Evolutionary conservation across 306 rosid genomes (phyloP), one percentile per base, ranked within the genome.

Genomic region (Senna siamea): DNA sequence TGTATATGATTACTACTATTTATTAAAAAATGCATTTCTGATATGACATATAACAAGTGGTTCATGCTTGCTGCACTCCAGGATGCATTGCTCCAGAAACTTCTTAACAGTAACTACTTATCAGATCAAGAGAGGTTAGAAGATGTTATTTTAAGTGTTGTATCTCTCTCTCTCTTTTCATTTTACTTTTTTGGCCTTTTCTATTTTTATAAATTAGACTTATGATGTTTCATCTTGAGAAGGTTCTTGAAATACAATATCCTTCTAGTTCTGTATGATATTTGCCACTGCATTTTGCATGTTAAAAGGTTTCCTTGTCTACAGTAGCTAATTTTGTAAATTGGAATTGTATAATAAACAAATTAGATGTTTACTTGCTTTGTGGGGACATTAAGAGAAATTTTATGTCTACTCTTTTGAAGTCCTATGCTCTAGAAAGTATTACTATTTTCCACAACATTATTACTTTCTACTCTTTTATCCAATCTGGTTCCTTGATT

Each of bases 81-180:
- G 98, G 96, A 93, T 81, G 89, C 88, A 19, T 80, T 91, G 69
- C 69, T 63, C 34, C 69, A 63, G 69, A 93, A 81, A 57, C 97
- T 93, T 89, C 62, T 91, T 4, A 71, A 46, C 46, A 91, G 85
- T 56, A 53, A 78, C 66, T 89, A 71, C 81, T 81, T 89, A 87
- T 79, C 96, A 50, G 90, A 91, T 38, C 88, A 86, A 66, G 98
- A 93, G 85, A 91, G 97, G 98, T 89, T 34, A 71, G 79, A 82
- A 74, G 66, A 66, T 66, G 66, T 57, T 74, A 62, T 50, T 59
- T 70, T 69, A 52, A 14, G 13, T 41, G 22, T 52, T 35, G 20
- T 57, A 20, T 46, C 44, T 9, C 64, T 13, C 7, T 62, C 56
- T 51, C 23, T 51, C 66, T 14, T 22, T 60, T 20, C 14, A 22